phyloP scores from a whole-genome alignment of 176 grass and related monocot genomes.

The Tillandsia leiboldiana region DNA sequence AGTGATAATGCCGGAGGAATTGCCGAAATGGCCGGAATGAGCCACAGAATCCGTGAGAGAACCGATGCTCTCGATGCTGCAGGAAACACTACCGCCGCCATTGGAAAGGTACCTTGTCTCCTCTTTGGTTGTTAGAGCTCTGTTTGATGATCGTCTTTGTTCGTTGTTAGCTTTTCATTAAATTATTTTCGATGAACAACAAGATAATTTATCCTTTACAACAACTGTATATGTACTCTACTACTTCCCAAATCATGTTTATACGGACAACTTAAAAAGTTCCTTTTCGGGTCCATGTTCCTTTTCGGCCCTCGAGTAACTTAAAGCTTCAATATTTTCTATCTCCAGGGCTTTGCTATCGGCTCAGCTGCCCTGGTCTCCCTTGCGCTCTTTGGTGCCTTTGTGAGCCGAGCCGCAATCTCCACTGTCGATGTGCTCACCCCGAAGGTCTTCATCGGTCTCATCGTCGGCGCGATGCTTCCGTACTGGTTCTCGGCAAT shows the following conservation, averaged over 20 bases:
- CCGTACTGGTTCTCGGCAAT: slow-evolving; percentile 13
- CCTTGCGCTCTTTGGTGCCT: slow-evolving; percentile 10
- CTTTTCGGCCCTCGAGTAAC: too few species aligned
- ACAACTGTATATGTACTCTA: too few species aligned
- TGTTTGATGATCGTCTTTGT: too few species aligned
- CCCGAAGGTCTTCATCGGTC: slow-evolving; percentile 3
- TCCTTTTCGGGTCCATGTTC: too few species aligned
- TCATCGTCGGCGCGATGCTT: slow-evolving; percentile 8
- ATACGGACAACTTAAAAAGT: too few species aligned
- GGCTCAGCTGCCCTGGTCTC: slow-evolving; percentile 7
- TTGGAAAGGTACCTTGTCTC: neutral
- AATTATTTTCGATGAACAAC: too few species aligned
- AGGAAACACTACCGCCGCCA: neutral
- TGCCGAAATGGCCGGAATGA: slow-evolving; percentile 65
- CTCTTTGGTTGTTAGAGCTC: too few species aligned
- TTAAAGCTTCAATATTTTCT: too few species aligned
- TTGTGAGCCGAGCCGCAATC: slow-evolving; percentile 5
- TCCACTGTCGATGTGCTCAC: slow-evolving; percentile 6
- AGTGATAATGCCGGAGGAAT: slow-evolving; percentile 60
- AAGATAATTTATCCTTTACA: too few species aligned
- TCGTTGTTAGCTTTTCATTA: too few species aligned
- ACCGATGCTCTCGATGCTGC: slow-evolving; percentile 25
- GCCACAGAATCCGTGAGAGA: slow-evolving; percentile 40
- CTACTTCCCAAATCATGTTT: too few species aligned
- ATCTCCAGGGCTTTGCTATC: slow-evolving; percentile 7